Base-by-base conservation (phyloP, 2,329 filamentous ascomycete species). In the Fusarium guadeloupense region DNA sequence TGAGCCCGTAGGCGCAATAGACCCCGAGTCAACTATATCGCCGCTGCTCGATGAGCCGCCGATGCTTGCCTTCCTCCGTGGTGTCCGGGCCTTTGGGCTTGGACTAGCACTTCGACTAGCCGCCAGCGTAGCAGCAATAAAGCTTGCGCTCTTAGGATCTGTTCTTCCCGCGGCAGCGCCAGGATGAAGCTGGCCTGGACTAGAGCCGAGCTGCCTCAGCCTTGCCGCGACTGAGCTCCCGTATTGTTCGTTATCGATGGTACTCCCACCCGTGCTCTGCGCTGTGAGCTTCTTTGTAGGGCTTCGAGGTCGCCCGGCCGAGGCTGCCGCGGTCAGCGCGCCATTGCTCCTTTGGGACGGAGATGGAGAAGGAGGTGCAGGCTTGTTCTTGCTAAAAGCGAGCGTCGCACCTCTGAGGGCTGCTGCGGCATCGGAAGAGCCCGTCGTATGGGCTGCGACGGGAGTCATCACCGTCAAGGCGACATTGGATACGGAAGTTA, bases 1-100 rank as follows among this genome's bases (percentile, higher is more conserved):
- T 5, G 86, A 84, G 4, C 80, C 85, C 1, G 89, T 88, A 0
- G 89, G 81, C 20, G 83, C 78, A 43, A 90, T 87, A 6, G 85
- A 78, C 2, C 79, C 81, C 9, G 83, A 83, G 69, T 90, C 72
- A 28, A 76, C 70, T 44, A 70, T 66, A 38, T 74, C 67, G 43
- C 68, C 68, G 41, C 54, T 62, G 28, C 55, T 62, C 6, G 65
- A 63, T 4, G 70, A 62, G 54, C 74, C 67, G 16, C 71, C 73
- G 19, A 69, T 46, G 55, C 74, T 77, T 6, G 63, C 67, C 44
- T 67, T 73, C 41, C 71, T 74, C 59, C 47, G 67, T 5, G 63
- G 71, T 45, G 67, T 64, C 23, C 53, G 57, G 3, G 51, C 52
- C 39, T 63, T 71, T 8, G 73, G 70, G 8, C 69, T 74, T 10